phyloP scores from a whole-genome alignment of 2,329 filamentous ascomycete genomes.

The Alternaria postmessia region DNA sequence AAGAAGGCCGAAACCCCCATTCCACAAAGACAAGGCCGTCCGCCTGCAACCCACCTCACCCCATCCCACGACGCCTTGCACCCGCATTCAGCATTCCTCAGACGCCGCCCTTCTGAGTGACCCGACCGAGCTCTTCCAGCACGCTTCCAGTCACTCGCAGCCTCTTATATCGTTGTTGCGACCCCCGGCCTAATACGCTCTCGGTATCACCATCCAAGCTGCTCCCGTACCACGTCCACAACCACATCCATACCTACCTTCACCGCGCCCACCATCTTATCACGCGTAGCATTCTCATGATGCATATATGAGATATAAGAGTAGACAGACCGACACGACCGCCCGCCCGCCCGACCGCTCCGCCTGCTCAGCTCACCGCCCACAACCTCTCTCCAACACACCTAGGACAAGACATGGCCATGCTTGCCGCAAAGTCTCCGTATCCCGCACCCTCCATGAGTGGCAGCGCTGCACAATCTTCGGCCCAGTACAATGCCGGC shows the following conservation, averaged over 20 bases:
- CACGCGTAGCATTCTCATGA: conserved; percentile 20
- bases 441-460: conserved; percentile 66
- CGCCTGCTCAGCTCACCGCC: conserved; percentile 6
- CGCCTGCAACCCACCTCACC: conserved; percentile 9
- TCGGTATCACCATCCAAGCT: conserved; percentile 13
- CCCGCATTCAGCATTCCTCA: conserved; percentile 8
- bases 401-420: conserved; percentile 65
- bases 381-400: conserved; percentile 2
- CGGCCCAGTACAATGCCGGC: conserved; percentile 47
- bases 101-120: background rate
- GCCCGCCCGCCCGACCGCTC: conserved; percentile 3
- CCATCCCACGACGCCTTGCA: conserved; percentile 12
- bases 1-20: conserved; percentile 21
- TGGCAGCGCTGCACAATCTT: conserved; percentile 40
- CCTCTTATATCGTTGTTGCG: conserved; percentile 7
- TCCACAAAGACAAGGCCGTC: conserved; percentile 14
- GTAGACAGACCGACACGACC: conserved; percentile 9
- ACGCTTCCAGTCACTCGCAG: background rate
- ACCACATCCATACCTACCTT: conserved; percentile 13
- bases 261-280: background rate
- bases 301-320: conserved; percentile 24
- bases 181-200: conserved; percentile 14
- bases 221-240: conserved; percentile 18
- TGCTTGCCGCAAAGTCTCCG: conserved; percentile 78
- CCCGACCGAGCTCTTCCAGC: background rate